Percentiles rank a stretch among this genome's conserved stretches.
Conservation (phyloP, 2,329 filamentous ascomycete genomes). For the Sphaerulina musiva region DNA sequence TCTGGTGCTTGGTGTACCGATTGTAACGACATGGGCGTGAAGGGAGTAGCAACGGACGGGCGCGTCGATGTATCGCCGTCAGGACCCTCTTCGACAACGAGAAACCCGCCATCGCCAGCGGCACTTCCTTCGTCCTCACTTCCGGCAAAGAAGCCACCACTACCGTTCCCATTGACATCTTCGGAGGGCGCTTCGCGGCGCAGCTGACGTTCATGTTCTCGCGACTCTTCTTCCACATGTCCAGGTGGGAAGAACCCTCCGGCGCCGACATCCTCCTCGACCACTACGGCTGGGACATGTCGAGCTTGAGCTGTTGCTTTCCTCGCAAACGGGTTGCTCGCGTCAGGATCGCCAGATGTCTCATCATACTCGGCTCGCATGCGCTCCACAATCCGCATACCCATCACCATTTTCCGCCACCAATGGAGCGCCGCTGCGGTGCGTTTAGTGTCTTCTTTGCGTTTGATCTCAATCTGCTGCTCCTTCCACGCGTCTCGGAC, state of each 20-base stretch:
- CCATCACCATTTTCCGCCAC: slow-evolving; percentile 85
- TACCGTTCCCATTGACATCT: slow-evolving; percentile 21
- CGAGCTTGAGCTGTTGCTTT: slow-evolving; percentile 25
- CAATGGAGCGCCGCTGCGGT: slow-evolving; percentile 64
- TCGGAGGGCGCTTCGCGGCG: slow-evolving; percentile 3
- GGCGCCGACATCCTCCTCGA: slow-evolving; percentile 28
- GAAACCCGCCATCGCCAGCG: slow-evolving; percentile 35
- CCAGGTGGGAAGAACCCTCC: slow-evolving; percentile 41
- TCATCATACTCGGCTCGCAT: slow-evolving; percentile 67
- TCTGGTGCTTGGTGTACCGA: slow-evolving; percentile 19
- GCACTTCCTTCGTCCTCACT: slow-evolving; percentile 24
- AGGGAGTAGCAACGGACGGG: slow-evolving; percentile 9
- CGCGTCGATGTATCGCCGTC: slow-evolving; percentile 23
- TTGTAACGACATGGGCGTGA: slow-evolving; percentile 27
- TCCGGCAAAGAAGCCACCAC: slow-evolving; percentile 28
- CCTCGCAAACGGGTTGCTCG: slow-evolving; percentile 50
- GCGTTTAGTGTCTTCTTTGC: slow-evolving; percentile 78
- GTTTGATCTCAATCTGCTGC: slow-evolving; percentile 66
- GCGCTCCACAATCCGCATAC: slow-evolving; percentile 71
- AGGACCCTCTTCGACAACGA: slow-evolving; percentile 33
- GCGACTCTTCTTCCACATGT: slow-evolving; percentile 31
- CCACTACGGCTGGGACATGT: slow-evolving; percentile 13
- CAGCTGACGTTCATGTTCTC: slow-evolving; percentile 26
- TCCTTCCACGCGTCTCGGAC: slow-evolving; percentile 69
- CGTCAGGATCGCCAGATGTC: slow-evolving; percentile 38